A percentile compares a stretch with the other conserved stretches of the same genome.
Evolutionary conservation across 2,329 filamentous ascomycete genomes (phyloP).

Genomic region (Ustulina deusta): DNA sequence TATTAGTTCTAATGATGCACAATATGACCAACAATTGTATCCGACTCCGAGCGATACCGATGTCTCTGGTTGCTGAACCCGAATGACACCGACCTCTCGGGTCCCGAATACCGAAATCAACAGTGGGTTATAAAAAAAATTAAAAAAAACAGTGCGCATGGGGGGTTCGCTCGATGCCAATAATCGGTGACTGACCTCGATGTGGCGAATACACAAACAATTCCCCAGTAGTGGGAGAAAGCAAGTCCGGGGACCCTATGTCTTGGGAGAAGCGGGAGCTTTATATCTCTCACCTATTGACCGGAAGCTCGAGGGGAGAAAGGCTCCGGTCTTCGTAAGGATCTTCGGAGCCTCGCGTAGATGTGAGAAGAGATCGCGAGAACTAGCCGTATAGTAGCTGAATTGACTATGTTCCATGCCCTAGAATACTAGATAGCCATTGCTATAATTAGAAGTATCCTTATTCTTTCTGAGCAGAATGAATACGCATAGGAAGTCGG

Average conservation of each 20-base stretch:
- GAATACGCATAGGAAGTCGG: no score
- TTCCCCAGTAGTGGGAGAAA: not conserved
- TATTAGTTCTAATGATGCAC: not conserved
- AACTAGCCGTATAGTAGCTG: no score
- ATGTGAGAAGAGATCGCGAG: no score
- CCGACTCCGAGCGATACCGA: not conserved
- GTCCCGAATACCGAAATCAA: not conserved
- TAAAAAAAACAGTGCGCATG: not conserved
- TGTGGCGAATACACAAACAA: not conserved
- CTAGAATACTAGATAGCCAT: no score
- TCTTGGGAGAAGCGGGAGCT: not conserved
- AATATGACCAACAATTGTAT: not conserved
- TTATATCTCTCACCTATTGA: not conserved
- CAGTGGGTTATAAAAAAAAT: no score
- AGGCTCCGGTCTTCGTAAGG: no score
- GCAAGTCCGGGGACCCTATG: not conserved
- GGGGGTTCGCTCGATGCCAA: not conserved
- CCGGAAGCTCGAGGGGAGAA: no score
- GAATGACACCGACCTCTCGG: not conserved
- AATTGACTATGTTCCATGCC: no score
- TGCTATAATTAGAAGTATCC: no score
- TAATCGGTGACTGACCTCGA: not conserved
- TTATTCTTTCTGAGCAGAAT: no score
- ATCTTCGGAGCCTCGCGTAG: no score
- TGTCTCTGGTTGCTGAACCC: not conserved